Evolutionary conservation across 2,329 filamentous ascomycete species (phyloP).

Genomic region (Colletotrichum euphorbiae): DNA sequence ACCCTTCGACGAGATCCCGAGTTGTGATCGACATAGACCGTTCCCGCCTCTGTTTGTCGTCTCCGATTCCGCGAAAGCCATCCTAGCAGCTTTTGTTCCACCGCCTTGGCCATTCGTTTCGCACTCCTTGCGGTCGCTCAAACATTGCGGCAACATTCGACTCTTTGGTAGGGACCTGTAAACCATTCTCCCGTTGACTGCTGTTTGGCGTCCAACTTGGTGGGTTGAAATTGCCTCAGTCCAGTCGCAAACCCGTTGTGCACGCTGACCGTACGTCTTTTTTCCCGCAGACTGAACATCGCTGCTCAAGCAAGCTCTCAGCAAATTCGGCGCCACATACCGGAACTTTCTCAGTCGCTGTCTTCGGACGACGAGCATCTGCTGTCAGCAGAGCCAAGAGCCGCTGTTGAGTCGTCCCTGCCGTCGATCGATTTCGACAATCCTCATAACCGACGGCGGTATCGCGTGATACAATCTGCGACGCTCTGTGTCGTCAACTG

Average conservation of each 20-base stretch:
- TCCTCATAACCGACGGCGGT: neutral
- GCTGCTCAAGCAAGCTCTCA: slow-evolving; percentile 4
- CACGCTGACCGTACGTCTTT: slow-evolving; percentile 12
- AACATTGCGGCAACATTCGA: neutral
- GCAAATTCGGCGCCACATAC: slow-evolving; percentile 1
- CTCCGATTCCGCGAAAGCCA: slow-evolving; percentile 18
- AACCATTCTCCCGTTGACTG: neutral
- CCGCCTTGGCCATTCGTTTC: slow-evolving; percentile 5
- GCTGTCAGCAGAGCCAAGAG: neutral
- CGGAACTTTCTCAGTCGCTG: slow-evolving; percentile 8
- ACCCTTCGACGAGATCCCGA: neutral
- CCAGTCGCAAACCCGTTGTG: neutral
- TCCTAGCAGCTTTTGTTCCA: slow-evolving; percentile 23
- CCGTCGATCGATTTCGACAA: neutral
- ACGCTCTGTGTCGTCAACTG: slow-evolving; percentile 23
- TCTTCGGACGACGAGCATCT: neutral
- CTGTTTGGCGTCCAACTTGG: neutral
- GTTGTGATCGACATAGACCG: slow-evolving; percentile 13
- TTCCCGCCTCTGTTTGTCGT: slow-evolving; percentile 15
- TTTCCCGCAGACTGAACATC: slow-evolving; percentile 11
- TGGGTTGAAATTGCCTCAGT: neutral
- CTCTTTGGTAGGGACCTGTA: neutral
- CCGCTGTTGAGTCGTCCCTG: neutral
- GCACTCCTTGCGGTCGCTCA: slow-evolving; percentile 13
- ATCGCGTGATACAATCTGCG: slow-evolving; percentile 29